These are phyloP conservation scores for Leishmania major DNA, from an alignment of 208 protist species.

Conservation along the genomic window DNA sequence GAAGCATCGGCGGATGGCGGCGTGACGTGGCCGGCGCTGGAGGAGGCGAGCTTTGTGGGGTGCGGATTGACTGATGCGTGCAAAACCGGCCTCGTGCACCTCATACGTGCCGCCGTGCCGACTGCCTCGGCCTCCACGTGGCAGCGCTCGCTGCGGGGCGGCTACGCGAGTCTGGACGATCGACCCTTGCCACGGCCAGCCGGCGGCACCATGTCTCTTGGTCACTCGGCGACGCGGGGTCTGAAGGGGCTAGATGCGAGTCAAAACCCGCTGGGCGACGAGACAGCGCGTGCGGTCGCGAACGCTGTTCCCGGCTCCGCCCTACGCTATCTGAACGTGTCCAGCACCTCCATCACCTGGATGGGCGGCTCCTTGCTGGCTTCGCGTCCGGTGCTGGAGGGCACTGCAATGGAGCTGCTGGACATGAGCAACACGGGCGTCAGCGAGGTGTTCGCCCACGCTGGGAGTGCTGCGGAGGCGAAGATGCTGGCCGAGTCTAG, in stretches of 20 bases:
- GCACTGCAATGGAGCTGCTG: slow-evolving; percentile 51
- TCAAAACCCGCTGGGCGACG: slow-evolving; percentile 58
- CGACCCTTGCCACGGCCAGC: not conserved
- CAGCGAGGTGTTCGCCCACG: slow-evolving; percentile 1
- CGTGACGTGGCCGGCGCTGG: slow-evolving; percentile 38
- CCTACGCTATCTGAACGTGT: slow-evolving; percentile 56
- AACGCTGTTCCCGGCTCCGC: slow-evolving; percentile 44
- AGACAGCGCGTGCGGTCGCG: slow-evolving; percentile 44
- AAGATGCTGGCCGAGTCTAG: slow-evolving; percentile 22
- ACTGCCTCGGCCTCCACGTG: slow-evolving; percentile 29
- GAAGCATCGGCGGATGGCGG: slow-evolving; percentile 8
- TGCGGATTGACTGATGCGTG: slow-evolving; percentile 62
- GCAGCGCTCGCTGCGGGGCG: slow-evolving; percentile 48
- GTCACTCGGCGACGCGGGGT: slow-evolving; percentile 4
- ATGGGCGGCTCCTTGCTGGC: slow-evolving; percentile 38
- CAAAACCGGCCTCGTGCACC: slow-evolving; percentile 40
- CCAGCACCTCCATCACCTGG: slow-evolving; percentile 46
- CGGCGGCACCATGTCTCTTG: not conserved
- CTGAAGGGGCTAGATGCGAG: slow-evolving; percentile 59
- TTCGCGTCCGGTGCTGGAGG: slow-evolving; percentile 39
- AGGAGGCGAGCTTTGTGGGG: slow-evolving; percentile 61
- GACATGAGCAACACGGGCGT: slow-evolving; percentile 56
- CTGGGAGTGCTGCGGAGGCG: slow-evolving; percentile 6
- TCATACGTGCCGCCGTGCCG: slow-evolving; percentile 35
- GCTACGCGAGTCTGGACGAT: slow-evolving; percentile 4